Conservation (phyloP, 2,329 filamentous ascomycete genomes). For the Blumeria graminis region DNA sequence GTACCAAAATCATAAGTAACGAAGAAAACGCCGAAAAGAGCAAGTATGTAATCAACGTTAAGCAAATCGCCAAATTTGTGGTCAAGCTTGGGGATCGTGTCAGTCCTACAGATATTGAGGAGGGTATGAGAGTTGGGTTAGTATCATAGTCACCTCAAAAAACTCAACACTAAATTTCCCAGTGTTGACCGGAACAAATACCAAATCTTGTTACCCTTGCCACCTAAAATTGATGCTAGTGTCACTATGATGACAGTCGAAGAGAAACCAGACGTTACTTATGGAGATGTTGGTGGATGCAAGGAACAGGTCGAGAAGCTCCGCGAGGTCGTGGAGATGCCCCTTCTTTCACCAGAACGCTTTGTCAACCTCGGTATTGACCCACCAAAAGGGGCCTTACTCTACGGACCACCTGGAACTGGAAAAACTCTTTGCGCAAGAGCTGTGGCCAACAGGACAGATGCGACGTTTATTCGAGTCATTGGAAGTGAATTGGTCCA, state of each 20-base stretch:
- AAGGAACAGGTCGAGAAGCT: constrained; percentile 99
- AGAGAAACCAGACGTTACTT: constrained; percentile 97
- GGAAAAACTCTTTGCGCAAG: constrained; percentile 95
- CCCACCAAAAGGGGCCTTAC: constrained; percentile 84
- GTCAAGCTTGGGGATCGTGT: constrained; percentile 93
- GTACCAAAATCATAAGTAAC: constrained; percentile 97
- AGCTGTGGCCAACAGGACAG: constrained; percentile 91
- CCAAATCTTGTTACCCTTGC: constrained; percentile 86
- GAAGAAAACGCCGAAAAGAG: constrained; percentile 92
- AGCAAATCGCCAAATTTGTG: constrained; percentile 98
- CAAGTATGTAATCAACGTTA: constrained; percentile 99
- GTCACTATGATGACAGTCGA: constrained; percentile 99
- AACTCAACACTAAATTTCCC: constrained; percentile 5
- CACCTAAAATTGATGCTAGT: constrained; percentile 94
- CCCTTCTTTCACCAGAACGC: constrained; percentile 78
- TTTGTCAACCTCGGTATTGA: constrained; percentile 99
- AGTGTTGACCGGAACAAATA: constrained; percentile 96
- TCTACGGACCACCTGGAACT: constrained; percentile 94
- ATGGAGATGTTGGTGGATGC: constrained; percentile 94
- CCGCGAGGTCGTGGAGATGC: constrained; percentile 96
- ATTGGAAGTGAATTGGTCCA: constrained; percentile 95
- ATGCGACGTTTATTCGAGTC: constrained; percentile 95
- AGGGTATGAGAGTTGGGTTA: constrained; percentile 88
- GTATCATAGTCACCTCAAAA: constrained; percentile 7
- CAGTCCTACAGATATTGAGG: constrained; percentile 94